phyloP scores from a whole-genome alignment of 2,329 filamentous ascomycete genomes.

The Periconia macrospinosa region DNA sequence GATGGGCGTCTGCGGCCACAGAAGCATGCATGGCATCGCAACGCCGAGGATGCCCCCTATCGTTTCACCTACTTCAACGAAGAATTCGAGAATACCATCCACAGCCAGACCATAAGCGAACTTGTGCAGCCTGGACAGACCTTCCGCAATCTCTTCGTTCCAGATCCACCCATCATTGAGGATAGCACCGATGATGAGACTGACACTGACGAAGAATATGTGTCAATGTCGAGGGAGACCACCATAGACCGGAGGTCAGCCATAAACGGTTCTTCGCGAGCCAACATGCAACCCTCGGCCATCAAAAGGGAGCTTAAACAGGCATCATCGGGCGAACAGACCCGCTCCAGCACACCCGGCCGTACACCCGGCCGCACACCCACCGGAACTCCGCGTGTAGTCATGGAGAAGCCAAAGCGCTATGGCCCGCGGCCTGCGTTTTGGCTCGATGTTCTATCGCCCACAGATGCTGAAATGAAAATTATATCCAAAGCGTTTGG shows the following conservation, averaged over 20 bases:
- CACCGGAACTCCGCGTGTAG: conserved; percentile 15
- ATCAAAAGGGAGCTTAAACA: conserved; percentile 35
- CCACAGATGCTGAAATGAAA: conserved; percentile 95
- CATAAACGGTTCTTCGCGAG: conserved; percentile 30
- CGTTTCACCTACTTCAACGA: conserved; percentile 99
- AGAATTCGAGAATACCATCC: conserved; percentile 92
- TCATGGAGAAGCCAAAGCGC: conserved; percentile 42
- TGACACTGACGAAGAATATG: conserved; percentile 51
- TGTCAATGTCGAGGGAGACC: conserved; percentile 9
- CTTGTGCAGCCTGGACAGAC: conserved; percentile 81
- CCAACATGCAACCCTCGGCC: conserved; percentile 21
- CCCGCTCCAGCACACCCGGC: conserved; percentile 55
- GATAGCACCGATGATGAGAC: conserved; percentile 69
- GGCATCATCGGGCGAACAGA: conserved; percentile 43
- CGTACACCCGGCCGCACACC: conserved; percentile 50
- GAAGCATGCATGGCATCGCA: conserved; percentile 76
- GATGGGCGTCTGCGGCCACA: conserved; percentile 85
- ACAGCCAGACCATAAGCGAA: conserved; percentile 93
- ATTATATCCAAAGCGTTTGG: conserved; percentile 89
- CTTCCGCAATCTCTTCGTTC: conserved; percentile 87
- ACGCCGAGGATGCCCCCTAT: conserved; percentile 88
- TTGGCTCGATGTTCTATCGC: conserved; percentile 92
- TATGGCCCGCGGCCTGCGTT: conserved; percentile 85
- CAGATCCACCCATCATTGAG: conserved; percentile 70
- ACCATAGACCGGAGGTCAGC: conserved; percentile 14